phyloP scores from a whole-genome alignment of 371 early-diverging fungal species.

The Mucor mucedo region DNA sequence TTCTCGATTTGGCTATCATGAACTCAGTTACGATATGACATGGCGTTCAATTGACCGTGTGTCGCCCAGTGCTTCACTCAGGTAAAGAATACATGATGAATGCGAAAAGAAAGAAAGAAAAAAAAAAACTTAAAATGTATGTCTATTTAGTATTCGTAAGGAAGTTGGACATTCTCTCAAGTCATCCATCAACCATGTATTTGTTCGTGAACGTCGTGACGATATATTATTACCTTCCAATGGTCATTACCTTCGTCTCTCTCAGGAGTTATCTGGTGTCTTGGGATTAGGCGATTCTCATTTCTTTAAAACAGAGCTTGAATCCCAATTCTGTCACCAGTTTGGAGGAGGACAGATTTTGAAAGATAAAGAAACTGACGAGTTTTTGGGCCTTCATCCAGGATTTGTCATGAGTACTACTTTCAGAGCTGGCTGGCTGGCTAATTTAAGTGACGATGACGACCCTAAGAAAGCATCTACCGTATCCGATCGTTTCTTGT shows the following conservation, averaged over 20 bases:
- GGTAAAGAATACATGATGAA: slow-evolving; percentile 40
- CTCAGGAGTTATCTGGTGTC: slow-evolving; percentile 82
- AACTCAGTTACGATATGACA: slow-evolving; percentile 67
- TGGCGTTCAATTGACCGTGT: slow-evolving; percentile 85
- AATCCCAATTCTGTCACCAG: slow-evolving; percentile 53
- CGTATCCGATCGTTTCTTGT: slow-evolving; percentile 82
- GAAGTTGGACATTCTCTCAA: slow-evolving; percentile 91
- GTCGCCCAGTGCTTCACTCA: slow-evolving; percentile 75
- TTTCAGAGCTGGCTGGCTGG: slow-evolving; percentile 73
- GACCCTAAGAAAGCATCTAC: slow-evolving; percentile 42
- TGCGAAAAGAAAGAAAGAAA: background rate
- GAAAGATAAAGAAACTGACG: slow-evolving; percentile 31
- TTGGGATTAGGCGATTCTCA: slow-evolving; percentile 76
- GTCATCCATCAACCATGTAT: slow-evolving; percentile 74
- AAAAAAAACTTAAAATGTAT: background rate
- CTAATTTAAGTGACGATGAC: slow-evolving; percentile 52
- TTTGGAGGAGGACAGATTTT: slow-evolving; percentile 42
- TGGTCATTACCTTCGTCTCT: slow-evolving; percentile 72
- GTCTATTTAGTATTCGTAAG: slow-evolving; percentile 74
- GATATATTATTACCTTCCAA: slow-evolving; percentile 75
- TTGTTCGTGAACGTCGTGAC: slow-evolving; percentile 77
- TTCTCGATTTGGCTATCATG: slow-evolving; percentile 69
- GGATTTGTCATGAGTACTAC: slow-evolving; percentile 57
- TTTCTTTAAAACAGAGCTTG: slow-evolving; percentile 76
- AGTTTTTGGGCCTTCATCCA: slow-evolving; percentile 38